These are phyloP conservation scores for Cyclotella atomus DNA, from an alignment of 108 stramenopile genomes.

Conservation along the genomic window DNA sequence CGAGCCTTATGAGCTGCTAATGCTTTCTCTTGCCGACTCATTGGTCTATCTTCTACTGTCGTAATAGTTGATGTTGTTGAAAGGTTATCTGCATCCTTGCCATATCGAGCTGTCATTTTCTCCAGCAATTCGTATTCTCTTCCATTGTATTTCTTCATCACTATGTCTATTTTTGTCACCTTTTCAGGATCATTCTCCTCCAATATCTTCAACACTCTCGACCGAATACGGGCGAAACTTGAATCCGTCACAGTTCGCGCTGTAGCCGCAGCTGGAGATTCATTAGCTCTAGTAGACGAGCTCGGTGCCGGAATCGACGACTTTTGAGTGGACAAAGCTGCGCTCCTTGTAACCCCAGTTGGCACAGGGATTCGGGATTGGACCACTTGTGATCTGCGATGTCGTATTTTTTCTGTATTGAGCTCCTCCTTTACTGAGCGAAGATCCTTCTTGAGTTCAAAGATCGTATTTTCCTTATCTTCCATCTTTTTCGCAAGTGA, in stretches of 20 bases:
- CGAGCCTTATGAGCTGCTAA: constrained; percentile 80
- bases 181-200: constrained; percentile 84
- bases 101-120: constrained; percentile 85
- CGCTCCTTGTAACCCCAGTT: constrained; percentile 6
- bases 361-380: constrained; percentile 53
- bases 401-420: constrained; percentile 49
- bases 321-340: constrained; percentile 7
- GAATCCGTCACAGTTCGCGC: background rate
- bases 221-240: constrained; percentile 61
- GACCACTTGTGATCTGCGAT: constrained; percentile 39
- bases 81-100: constrained; percentile 13
- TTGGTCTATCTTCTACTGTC: constrained; percentile 32
- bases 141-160: constrained; percentile 91
- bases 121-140: constrained; percentile 79
- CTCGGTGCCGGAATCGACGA: constrained; percentile 9
- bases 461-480: constrained; percentile 75
- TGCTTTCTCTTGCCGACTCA: constrained; percentile 71
- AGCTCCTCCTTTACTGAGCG: constrained; percentile 71
- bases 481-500: constrained; percentile 58
- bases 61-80: constrained; percentile 16
- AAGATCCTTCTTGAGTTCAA: constrained; percentile 65
- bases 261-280: background rate
- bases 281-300: constrained; percentile 19
- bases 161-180: constrained; percentile 80
- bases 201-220: constrained; percentile 70